A percentile compares a stretch with the other conserved stretches of the same genome.
phyloP scores from a whole-genome alignment of 2,329 filamentous ascomycete species.

The Fusarium goolgardi region DNA sequence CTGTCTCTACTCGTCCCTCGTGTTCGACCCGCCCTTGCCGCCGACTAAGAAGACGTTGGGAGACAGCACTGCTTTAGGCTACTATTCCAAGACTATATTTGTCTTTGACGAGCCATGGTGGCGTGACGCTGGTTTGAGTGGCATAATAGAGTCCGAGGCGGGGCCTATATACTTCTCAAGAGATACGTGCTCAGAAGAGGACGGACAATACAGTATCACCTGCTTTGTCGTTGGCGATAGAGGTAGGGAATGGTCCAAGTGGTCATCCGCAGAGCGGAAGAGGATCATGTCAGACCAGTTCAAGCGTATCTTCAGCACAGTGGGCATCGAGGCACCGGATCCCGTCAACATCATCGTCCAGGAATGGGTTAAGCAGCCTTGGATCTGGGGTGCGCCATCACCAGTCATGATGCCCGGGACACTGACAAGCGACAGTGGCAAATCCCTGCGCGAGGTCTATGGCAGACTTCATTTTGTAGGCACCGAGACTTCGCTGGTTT shows the following conservation, averaged over 20 bases:
- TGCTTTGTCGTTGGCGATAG: conserved; percentile 51
- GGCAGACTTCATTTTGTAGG: conserved; percentile 46
- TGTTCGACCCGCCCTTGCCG: conserved; percentile 48
- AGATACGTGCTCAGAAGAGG: conserved; percentile 41
- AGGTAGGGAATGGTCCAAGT: conserved; percentile 38
- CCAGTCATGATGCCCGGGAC: conserved; percentile 37
- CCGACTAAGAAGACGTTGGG: conserved; percentile 43
- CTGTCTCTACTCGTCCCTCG: conserved; percentile 38
- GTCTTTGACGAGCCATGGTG: conserved; percentile 61
- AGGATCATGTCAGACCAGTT: conserved; percentile 14
- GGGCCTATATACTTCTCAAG: conserved; percentile 48
- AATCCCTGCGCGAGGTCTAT: conserved; percentile 47
- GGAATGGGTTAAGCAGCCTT: conserved; percentile 37
- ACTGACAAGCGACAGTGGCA: conserved; percentile 18
- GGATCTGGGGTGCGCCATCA: conserved; percentile 29
- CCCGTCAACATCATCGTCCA: conserved; percentile 36
- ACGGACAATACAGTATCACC: conserved; percentile 47
- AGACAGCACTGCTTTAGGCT: conserved; percentile 49
- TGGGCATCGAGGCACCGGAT: conserved; percentile 20
- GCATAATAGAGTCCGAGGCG: conserved; percentile 53
- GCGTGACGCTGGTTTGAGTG: conserved; percentile 55
- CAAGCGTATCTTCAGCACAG: conserved; percentile 19
- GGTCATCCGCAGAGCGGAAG: conserved; percentile 11
- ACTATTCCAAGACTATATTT: conserved; percentile 54
- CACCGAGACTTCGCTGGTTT: conserved; percentile 40